These are phyloP conservation scores for Sarcocystis neurona DNA, from an alignment of 169 alveolate genomes.

Conservation along the genomic window DNA sequence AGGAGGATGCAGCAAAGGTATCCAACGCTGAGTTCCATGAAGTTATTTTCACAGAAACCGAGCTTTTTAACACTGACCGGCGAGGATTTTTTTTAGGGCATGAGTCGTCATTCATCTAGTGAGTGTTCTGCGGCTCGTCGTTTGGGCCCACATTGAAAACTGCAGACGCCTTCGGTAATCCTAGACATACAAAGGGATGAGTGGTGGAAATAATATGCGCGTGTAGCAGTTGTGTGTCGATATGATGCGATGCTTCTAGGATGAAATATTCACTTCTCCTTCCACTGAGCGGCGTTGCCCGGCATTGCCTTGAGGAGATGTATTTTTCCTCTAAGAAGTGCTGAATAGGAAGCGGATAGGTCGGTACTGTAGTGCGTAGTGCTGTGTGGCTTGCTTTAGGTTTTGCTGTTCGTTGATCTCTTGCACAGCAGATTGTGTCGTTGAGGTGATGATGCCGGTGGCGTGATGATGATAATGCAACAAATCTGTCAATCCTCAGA, in stretches of 20 bases:
- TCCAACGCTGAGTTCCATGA: constrained; percentile 48
- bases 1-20: constrained; percentile 32
- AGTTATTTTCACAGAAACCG: constrained; percentile 24
- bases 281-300: constrained; percentile 37
- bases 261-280: constrained; percentile 41
- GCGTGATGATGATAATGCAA: neutral
- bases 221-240: no score
- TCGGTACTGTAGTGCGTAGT: neutral
- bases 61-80: constrained; percentile 60
- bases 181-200: no score
- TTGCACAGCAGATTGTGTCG: no score
- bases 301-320: constrained; percentile 28
- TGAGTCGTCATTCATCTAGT: neutral
- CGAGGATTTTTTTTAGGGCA: neutral
- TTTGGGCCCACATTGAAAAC: no score
- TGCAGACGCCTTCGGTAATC: no score
- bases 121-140: neutral
- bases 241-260: neutral
- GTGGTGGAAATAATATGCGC: no score
- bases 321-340: constrained; percentile 55
- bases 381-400: neutral
- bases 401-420: no score
- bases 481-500: constrained; percentile 57
- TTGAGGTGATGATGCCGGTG: no score
- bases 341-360: neutral